phyloP scores from a whole-genome alignment of 768 basidiomycete species.

The Mycena rebaudengoi region DNA sequence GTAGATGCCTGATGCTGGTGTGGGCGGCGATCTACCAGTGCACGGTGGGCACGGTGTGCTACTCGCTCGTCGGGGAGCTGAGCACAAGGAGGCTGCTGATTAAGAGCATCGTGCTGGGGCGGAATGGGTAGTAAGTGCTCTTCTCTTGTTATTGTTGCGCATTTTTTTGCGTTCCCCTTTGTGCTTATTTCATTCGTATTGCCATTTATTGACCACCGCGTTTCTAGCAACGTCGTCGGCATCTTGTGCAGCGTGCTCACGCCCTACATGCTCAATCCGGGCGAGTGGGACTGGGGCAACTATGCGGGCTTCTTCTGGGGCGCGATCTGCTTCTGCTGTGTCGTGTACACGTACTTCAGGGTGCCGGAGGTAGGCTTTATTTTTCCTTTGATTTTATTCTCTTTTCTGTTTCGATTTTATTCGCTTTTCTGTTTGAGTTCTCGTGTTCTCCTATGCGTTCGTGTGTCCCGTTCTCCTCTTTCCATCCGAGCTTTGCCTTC shows the following conservation, averaged over 20 bases:
- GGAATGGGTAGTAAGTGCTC: conserved; percentile 28
- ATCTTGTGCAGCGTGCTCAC: conserved; percentile 29
- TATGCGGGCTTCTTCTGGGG: conserved; percentile 30
- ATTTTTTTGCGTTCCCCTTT: neutral
- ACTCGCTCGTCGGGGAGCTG: conserved; percentile 29
- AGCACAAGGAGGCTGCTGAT: conserved; percentile 23
- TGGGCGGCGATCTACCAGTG: conserved; percentile 29
- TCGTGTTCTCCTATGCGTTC: neutral
- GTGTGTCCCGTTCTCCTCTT: neutral
- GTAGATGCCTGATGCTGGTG: conserved; percentile 28
- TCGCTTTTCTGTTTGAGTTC: neutral
- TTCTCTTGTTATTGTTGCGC: neutral
- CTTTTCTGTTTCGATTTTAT: neutral
- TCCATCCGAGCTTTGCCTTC: too few species aligned
- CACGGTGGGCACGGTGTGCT: conserved; percentile 29
- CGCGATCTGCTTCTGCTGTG: conserved; percentile 24
- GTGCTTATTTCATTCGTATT: neutral
- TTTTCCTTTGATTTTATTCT: neutral
- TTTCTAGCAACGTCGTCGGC: conserved; percentile 27
- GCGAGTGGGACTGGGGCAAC: conserved; percentile 27
- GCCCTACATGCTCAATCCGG: conserved; percentile 32
- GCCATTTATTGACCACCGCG: neutral
- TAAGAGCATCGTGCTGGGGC: conserved; percentile 27
- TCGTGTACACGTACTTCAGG: conserved; percentile 29
- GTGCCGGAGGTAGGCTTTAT: conserved; percentile 24